phyloP scores from a whole-genome alignment of 1,139 yeast species.

The Suhomyces ambrosiae region DNA sequence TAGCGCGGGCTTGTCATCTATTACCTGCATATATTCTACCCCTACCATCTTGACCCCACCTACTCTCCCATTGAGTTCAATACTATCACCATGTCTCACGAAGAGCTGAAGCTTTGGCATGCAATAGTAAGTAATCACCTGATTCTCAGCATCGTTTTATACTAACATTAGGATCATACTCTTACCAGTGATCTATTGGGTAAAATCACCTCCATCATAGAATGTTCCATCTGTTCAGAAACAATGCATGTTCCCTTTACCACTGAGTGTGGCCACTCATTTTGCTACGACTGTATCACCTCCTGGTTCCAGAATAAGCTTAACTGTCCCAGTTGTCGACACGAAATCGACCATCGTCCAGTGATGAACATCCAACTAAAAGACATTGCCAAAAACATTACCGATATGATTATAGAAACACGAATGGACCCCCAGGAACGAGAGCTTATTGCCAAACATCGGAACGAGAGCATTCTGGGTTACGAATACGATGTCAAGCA shows the following conservation, averaged over 20 bases:
- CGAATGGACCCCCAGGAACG: conserved; percentile 23
- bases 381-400: conserved; percentile 33
- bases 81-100: conserved; percentile 7
- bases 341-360: conserved; percentile 45
- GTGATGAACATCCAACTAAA: conserved; percentile 46
- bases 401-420: conserved; percentile 34
- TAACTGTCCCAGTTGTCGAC: conserved; percentile 61
- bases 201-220: conserved; percentile 32
- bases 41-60: neutral
- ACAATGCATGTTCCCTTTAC: conserved; percentile 48
- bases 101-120: conserved; percentile 16
- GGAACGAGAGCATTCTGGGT: conserved; percentile 26
- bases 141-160: neutral
- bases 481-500: conserved; percentile 43
- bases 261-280: conserved; percentile 47
- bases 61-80: neutral
- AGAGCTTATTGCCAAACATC: conserved; percentile 24
- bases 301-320: conserved; percentile 53
- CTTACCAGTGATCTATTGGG: conserved; percentile 22
- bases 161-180: conserved; percentile 23
- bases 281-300: conserved; percentile 50
- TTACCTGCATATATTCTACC: too few relatives aligned
- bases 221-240: conserved; percentile 49
- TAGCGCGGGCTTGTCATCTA: too few relatives aligned
- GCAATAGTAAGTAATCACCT: conserved; percentile 18